A percentile compares a stretch with the other conserved stretches of the same genome.
Conservation (phyloP, 192 early-diverging fungal genomes). For the Kappamyces sp. region DNA sequence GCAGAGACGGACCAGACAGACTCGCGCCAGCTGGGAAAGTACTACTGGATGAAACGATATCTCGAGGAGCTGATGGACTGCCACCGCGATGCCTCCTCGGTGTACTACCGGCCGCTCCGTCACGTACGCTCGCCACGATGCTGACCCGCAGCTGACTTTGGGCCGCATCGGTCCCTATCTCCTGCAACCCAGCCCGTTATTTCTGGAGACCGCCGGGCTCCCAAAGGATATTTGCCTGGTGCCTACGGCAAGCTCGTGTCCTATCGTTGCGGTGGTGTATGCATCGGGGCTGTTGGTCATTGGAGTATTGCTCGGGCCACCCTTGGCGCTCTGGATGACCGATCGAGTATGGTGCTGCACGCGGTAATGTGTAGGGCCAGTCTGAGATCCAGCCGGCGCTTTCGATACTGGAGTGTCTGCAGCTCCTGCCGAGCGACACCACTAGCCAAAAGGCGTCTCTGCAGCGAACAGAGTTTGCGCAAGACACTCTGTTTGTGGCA, state of each 20-base stretch:
- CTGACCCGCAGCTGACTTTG: conserved; percentile 4
- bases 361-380: conserved; percentile 4
- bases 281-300: conserved; percentile 2
- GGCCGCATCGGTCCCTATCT: neutral
- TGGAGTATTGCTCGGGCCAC: neutral
- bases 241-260: neutral
- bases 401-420: conserved; percentile 2
- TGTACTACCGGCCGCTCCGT: neutral
- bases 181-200: neutral
- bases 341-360: neutral
- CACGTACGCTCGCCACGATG: too few species aligned
- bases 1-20: neutral
- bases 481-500: conserved; percentile 5
- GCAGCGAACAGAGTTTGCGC: neutral
- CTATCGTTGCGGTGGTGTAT: neutral
- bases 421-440: neutral
- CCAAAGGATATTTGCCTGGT: neutral
- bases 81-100: neutral
- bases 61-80: neutral
- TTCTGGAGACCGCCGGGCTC: neutral
- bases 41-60: conserved; percentile 2
- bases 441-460: neutral
- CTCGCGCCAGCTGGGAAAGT: neutral
- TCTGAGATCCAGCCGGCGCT: neutral
- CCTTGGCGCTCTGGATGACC: conserved; percentile 4